Conservation (phyloP, 352 stramenopile species). For the Phytopythium aichiense region DNA sequence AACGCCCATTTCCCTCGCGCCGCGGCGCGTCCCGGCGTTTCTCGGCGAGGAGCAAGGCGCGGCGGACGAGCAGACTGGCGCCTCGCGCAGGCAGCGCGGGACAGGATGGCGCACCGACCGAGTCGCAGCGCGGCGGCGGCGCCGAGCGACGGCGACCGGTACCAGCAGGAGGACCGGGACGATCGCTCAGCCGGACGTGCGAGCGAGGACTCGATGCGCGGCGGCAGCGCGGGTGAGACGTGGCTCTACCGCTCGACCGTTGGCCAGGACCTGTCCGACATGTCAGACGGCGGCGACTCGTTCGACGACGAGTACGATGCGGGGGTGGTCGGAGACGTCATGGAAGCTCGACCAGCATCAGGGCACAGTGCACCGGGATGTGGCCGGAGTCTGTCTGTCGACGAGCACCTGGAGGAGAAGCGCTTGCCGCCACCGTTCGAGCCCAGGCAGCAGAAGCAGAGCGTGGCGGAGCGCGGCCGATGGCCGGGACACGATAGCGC, state of each 20-base stretch:
- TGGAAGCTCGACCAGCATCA: neutral
- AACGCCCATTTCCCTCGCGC: slow-evolving; percentile 5
- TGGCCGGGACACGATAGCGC: neutral
- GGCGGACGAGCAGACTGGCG: neutral
- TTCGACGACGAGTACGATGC: slow-evolving; percentile 7
- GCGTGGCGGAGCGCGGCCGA: neutral
- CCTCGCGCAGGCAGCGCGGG: slow-evolving; percentile 4
- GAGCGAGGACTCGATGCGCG: neutral
- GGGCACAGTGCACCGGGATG: neutral
- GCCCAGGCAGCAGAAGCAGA: slow-evolving; percentile 12
- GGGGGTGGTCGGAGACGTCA: neutral
- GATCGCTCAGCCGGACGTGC: slow-evolving; percentile 6
- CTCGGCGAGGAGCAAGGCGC: neutral
- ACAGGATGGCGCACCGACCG: slow-evolving; percentile 20
- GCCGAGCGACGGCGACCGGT: neutral
- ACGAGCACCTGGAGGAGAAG: slow-evolving; percentile 12
- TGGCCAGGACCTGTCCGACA: slow-evolving; percentile 17
- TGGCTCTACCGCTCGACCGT: slow-evolving; percentile 62
- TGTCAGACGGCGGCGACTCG: slow-evolving; percentile 15
- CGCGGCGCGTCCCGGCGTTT: neutral
- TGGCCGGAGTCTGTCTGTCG: neutral
- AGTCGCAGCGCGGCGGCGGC: slow-evolving; percentile 10
- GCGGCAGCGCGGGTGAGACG: slow-evolving; percentile 22
- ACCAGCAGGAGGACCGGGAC: neutral
- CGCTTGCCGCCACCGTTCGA: neutral